A percentile compares a stretch with the other conserved stretches of the same genome.
Conservation (phyloP, 345 rosid genomes). For the Eucalyptus viminalis region DNA sequence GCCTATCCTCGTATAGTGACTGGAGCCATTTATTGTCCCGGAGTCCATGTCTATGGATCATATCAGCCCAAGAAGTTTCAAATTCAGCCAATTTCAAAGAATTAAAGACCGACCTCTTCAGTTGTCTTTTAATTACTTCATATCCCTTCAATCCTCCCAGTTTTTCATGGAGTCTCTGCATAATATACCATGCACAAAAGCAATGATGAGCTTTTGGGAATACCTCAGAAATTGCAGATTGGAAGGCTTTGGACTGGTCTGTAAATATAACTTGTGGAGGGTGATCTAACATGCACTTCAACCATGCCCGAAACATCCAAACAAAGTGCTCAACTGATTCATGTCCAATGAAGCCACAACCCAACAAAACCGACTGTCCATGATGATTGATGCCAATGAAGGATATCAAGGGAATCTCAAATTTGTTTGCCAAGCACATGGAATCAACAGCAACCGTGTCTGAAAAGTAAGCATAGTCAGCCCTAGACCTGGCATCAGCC, state of each 20-base stretch:
- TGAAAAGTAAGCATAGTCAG: slow-evolving; percentile 18
- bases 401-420: slow-evolving; percentile 35
- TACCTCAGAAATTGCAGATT: slow-evolving; percentile 31
- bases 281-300: slow-evolving; percentile 28
- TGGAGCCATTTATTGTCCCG: slow-evolving; percentile 39
- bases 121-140: slow-evolving; percentile 21
- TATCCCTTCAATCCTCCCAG: slow-evolving; percentile 35
- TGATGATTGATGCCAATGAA: slow-evolving; percentile 49
- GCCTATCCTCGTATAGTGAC: slow-evolving; percentile 28
- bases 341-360: slow-evolving; percentile 41
- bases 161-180: slow-evolving; percentile 42
- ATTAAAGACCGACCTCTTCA: slow-evolving; percentile 28
- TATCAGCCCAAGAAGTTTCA: slow-evolving; percentile 29
- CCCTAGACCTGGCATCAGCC: slow-evolving; percentile 42
- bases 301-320: slow-evolving; percentile 52
- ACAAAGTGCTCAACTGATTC: slow-evolving; percentile 31
- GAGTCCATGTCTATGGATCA: slow-evolving; percentile 29
- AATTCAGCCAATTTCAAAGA: slow-evolving; percentile 37
- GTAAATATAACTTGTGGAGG: slow-evolving; percentile 40
- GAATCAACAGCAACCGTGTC: slow-evolving; percentile 35
- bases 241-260: slow-evolving; percentile 34
- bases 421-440: slow-evolving; percentile 34
- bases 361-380: slow-evolving; percentile 31
- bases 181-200: slow-evolving; percentile 24
- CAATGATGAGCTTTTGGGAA: slow-evolving; percentile 33